Conservation (phyloP, 257 asterid genomes). For the Scutellaria minor region DNA sequence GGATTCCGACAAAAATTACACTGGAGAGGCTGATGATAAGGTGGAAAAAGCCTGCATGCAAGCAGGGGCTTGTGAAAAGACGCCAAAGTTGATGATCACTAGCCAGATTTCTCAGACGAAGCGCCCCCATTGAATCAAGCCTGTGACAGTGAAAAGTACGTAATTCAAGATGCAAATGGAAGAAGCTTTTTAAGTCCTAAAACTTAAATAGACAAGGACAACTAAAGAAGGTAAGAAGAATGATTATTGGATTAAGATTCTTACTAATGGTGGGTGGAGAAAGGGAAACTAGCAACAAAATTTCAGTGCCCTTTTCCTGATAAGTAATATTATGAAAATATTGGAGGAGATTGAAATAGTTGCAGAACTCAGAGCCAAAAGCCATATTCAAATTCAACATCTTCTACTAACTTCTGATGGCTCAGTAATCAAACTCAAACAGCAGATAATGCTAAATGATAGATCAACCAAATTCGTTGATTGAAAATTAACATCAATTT, state of each 20-base stretch:
- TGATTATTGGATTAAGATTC: background rate
- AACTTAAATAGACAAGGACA: background rate
- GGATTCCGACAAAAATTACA: conserved; percentile 75
- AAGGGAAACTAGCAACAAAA: background rate
- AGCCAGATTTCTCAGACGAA: conserved; percentile 56
- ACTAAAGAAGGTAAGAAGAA: background rate
- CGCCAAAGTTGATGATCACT: conserved; percentile 73
- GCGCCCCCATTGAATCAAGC: conserved; percentile 78
- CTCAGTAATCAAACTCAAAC: background rate
- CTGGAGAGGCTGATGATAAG: conserved; percentile 66
- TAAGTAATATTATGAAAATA: background rate
- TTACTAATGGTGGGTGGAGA: background rate
- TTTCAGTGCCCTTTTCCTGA: background rate
- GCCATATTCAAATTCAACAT: background rate
- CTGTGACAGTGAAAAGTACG: conserved; percentile 40
- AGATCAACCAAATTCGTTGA: background rate
- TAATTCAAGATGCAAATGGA: background rate
- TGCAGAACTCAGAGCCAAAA: background rate
- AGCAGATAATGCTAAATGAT: background rate
- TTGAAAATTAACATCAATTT: background rate
- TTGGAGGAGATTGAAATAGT: background rate
- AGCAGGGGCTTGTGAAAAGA: conserved; percentile 72
- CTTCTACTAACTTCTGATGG: conserved; percentile 1
- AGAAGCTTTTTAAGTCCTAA: background rate
- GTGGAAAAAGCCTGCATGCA: conserved; percentile 89